Conservation (phyloP, 768 basidiomycete species). For the Mycena epipterygia region DNA sequence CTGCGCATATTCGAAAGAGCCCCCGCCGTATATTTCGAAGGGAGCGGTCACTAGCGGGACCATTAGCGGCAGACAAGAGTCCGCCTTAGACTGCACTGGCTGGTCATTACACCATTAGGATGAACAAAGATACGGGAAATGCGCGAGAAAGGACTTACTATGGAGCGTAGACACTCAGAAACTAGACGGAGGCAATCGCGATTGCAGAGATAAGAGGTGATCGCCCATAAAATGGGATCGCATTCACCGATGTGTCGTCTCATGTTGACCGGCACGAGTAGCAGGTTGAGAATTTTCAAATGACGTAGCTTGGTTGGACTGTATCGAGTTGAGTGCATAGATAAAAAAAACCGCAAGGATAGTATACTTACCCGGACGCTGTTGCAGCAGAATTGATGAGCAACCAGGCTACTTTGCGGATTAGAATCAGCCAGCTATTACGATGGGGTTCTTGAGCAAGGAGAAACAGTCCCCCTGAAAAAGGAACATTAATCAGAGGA, state of each 20-base stretch:
- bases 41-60: background rate
- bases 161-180: background rate
- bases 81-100: background rate
- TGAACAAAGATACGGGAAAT: background rate
- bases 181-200: background rate
- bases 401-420: background rate
- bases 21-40: background rate
- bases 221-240: background rate
- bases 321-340: background rate
- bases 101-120: background rate
- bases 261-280: background rate
- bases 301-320: background rate
- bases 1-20: background rate
- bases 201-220: background rate
- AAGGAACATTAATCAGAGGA: background rate
- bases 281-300: background rate
- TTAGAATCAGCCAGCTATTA: constrained; percentile 3
- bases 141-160: background rate
- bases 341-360: background rate
- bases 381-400: background rate
- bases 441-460: background rate
- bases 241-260: background rate
- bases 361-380: background rate
- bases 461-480: background rate
- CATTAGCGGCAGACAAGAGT: background rate